phyloP scores from a whole-genome alignment of 345 rosid species.

The Draba incana region DNA sequence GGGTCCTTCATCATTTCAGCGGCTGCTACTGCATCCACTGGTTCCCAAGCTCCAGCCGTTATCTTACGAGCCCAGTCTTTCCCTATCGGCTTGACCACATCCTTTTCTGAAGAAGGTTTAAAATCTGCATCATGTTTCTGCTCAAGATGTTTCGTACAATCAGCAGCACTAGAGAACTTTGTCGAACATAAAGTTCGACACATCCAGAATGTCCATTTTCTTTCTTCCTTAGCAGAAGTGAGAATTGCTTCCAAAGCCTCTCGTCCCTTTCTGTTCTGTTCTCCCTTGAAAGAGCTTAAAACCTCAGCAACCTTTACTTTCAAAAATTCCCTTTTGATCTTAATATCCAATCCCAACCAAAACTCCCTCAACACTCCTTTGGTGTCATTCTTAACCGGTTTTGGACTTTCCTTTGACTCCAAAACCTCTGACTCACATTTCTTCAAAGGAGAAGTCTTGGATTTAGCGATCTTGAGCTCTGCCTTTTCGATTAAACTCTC shows the following conservation, averaged over 20 bases:
- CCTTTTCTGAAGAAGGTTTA: neutral
- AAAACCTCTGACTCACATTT: neutral
- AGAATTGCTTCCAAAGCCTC: conserved; percentile 10
- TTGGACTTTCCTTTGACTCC: neutral
- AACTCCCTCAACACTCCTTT: conserved; percentile 1
- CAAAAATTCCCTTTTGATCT: conserved; percentile 20
- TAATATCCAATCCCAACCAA: conserved; percentile 23
- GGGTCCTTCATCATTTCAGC: conserved; percentile 19
- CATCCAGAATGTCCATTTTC: conserved; percentile 28
- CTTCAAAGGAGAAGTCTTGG: conserved; percentile 1
- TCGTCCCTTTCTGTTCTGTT: neutral
- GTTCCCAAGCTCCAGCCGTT: conserved; percentile 16
- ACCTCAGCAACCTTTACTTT: conserved; percentile 26
- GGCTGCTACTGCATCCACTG: conserved; percentile 25
- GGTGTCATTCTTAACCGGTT: neutral
- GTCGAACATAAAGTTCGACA: conserved; percentile 13
- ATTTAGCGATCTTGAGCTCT: conserved; percentile 7
- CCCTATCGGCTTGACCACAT: neutral
- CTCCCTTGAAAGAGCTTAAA: neutral
- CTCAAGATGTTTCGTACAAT: conserved; percentile 33
- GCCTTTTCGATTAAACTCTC: neutral
- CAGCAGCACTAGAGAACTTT: conserved; percentile 5
- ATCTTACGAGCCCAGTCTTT: conserved; percentile 17
- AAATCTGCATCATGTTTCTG: conserved; percentile 20
- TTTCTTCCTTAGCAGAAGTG: neutral